phyloP scores from a whole-genome alignment of 208 protist genomes.

The Crithidia fasciculata region DNA sequence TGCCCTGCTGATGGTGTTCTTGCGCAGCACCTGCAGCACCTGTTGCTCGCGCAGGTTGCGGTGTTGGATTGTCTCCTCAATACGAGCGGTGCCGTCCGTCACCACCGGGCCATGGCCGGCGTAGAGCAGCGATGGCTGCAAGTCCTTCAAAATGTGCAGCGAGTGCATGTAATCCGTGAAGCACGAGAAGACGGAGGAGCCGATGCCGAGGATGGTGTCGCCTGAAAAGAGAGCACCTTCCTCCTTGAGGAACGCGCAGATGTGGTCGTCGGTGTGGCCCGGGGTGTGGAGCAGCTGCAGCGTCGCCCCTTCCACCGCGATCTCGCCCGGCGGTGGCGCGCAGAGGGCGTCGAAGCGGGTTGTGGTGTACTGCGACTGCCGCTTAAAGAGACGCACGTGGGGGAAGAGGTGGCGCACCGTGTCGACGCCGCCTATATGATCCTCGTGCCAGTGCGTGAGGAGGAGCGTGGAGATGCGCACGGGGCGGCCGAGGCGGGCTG shows the following conservation, averaged over 20 bases:
- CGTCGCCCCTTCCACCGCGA: constrained; percentile 55
- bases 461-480: constrained; percentile 57
- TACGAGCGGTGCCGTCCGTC: constrained; percentile 38
- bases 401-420: constrained; percentile 46
- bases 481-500: constrained; percentile 31
- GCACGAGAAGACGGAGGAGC: constrained; percentile 67
- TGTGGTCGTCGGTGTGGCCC: constrained; percentile 76
- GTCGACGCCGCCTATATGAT: constrained; percentile 69
- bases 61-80: constrained; percentile 67
- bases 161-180: constrained; percentile 70
- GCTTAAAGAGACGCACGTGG: constrained; percentile 55
- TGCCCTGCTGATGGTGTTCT: constrained; percentile 5
- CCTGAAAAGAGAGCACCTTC: constrained; percentile 65
- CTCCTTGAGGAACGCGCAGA: constrained; percentile 58
- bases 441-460: constrained; percentile 74
- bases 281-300: constrained; percentile 55
- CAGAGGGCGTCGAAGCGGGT: constrained; percentile 36
- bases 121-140: constrained; percentile 48
- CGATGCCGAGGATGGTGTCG: constrained; percentile 66
- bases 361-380: constrained; percentile 31
- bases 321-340: constrained; percentile 25
- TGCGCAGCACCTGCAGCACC: constrained; percentile 46
- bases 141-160: constrained; percentile 34
- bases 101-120: constrained; percentile 69
- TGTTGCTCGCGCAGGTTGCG: constrained; percentile 58